Evolutionary conservation across 1,139 yeast genomes (phyloP).

Genomic region (Scheffersomyces quercinus): DNA sequence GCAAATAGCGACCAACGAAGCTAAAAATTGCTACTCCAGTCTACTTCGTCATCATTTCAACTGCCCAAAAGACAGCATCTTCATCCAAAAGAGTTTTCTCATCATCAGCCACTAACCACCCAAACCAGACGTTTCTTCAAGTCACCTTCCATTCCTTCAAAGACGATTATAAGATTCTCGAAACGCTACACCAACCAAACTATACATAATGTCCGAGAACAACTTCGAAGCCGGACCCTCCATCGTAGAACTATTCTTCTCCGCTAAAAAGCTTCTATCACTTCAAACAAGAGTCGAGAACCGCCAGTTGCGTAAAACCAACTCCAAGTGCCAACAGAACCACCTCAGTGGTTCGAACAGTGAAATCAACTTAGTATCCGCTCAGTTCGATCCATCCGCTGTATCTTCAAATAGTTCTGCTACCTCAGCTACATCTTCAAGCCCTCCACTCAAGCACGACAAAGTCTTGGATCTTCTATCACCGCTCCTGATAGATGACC

Average conservation of each 20-base stretch:
- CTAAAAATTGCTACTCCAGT: too few species aligned
- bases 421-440: not conserved
- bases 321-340: constrained; percentile 20
- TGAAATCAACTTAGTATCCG: constrained; percentile 4
- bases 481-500: constrained; percentile 42
- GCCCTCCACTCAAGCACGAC: constrained; percentile 9
- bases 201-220: constrained; percentile 8
- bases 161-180: not conserved
- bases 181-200: too few species aligned
- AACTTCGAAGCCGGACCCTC: constrained; percentile 34
- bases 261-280: constrained; percentile 42
- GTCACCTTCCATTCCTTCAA: not conserved
- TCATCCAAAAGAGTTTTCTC: too few species aligned
- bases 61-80: too few species aligned
- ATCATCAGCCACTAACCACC: too few species aligned
- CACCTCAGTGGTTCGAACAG: constrained; percentile 1
- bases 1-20: too few species aligned
- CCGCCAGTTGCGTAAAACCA: constrained; percentile 40
- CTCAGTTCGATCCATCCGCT: too few species aligned
- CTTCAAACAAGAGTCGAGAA: constrained; percentile 46
- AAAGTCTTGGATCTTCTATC: constrained; percentile 39
- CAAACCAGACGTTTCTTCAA: too few species aligned
- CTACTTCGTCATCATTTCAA: too few species aligned
- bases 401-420: constrained; percentile 10
- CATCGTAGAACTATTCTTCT: constrained; percentile 43